Percentiles rank a stretch among this genome's conserved stretches.
Conservation (phyloP, 2,329 filamentous ascomycete species). For the Cercospora berteroae region DNA sequence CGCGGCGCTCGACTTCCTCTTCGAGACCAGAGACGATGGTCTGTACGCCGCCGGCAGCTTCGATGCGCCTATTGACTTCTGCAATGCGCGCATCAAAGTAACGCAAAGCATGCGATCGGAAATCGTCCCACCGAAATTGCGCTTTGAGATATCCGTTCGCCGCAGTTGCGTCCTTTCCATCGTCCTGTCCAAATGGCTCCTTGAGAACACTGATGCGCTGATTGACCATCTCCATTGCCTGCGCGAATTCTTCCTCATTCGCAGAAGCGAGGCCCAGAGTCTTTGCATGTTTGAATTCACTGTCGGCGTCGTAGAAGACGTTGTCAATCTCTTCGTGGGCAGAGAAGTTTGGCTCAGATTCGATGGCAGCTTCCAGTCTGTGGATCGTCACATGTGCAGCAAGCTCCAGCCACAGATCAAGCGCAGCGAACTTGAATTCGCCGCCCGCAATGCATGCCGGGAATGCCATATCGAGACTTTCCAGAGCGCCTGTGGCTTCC, state of each 20-base stretch:
- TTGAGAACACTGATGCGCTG: conserved; percentile 20
- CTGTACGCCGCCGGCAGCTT: conserved; percentile 44
- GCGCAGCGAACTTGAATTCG: conserved; percentile 19
- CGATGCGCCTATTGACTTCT: conserved; percentile 48
- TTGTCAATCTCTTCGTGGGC: conserved; percentile 24
- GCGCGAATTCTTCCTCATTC: conserved; percentile 12
- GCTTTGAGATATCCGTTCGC: conserved; percentile 47
- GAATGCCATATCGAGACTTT: conserved; percentile 28
- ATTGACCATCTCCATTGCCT: conserved; percentile 22
- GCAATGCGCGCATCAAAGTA: conserved; percentile 29
- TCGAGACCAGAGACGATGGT: conserved; percentile 39
- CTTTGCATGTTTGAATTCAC: conserved; percentile 19
- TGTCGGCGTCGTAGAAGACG: conserved; percentile 31
- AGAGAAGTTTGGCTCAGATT: conserved; percentile 23
- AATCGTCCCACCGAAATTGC: conserved; percentile 51
- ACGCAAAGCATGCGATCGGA: conserved; percentile 41
- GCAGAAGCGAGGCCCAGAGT: conserved; percentile 14
- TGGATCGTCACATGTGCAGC: conserved; percentile 33
- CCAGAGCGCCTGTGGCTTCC: conserved; percentile 32
- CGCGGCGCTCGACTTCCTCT: conserved; percentile 30
- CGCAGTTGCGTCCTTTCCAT: conserved; percentile 31
- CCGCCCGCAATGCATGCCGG: conserved; percentile 28
- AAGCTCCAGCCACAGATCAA: conserved; percentile 28
- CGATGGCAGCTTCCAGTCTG: conserved; percentile 23
- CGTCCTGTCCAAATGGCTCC: conserved; percentile 13